These are phyloP conservation scores for Trametopsis cervina DNA, from an alignment of 768 basidiomycete species.

Conservation along the genomic window DNA sequence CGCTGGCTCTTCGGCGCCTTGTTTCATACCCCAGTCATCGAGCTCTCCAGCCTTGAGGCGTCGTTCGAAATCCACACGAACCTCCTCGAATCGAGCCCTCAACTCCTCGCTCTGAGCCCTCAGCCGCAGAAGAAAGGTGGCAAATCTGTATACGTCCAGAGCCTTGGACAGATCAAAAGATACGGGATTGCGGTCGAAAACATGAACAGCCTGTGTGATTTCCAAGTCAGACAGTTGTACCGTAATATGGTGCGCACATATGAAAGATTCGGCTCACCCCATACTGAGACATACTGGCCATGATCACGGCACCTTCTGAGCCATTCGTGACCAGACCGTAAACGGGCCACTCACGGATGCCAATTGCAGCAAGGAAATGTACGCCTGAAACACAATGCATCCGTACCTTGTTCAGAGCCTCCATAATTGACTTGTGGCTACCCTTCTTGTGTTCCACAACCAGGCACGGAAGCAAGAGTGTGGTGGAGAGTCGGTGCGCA, in stretches of 20 bases:
- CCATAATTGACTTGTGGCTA: background rate
- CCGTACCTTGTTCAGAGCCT: background rate
- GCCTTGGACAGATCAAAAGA: background rate
- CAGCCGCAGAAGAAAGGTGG: background rate
- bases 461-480: background rate
- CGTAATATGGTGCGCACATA: background rate
- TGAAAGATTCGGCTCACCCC: background rate
- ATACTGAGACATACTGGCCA: background rate
- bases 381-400: background rate
- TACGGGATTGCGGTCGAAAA: background rate
- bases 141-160: background rate
- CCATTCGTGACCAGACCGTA: background rate
- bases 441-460: background rate
- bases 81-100: background rate
- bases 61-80: background rate
- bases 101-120: background rate
- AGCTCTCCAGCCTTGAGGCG: background rate
- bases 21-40: too few relatives aligned
- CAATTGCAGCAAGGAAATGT: background rate
- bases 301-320: background rate
- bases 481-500: too few relatives aligned
- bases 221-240: background rate
- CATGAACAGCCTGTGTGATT: background rate
- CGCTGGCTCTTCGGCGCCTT: too few relatives aligned
- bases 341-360: background rate